Base-by-base conservation (phyloP, 768 basidiomycete genomes). In the Exidia glandulosa region DNA sequence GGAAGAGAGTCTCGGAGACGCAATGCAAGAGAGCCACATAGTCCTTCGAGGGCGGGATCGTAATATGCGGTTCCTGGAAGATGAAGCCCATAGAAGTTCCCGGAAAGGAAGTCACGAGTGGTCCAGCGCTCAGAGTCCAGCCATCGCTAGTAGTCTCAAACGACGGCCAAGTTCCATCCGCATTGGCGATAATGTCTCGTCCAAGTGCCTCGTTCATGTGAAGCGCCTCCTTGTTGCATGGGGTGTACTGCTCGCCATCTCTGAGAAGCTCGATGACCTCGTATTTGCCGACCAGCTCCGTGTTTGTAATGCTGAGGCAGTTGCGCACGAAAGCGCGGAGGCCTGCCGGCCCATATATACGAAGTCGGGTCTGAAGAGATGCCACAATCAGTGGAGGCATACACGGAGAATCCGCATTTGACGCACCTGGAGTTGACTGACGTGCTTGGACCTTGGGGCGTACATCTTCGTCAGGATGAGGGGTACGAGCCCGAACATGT, bases 31-130 rank as follows among this genome's bases (percentile, higher is more conserved):
- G 57, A 16, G 60, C 16, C 25, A 69, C 41, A 30, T 68, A 64
- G 19, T 45, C 48, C 10, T 59, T 56, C 25, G 62, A 32, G 4
- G 61, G n/a, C n/a, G n/a, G 47, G 33, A 58, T 63, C 2, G 68
- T 59, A 4, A 65, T 70, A 4, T 68, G 67, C n/a, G 74, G 65
- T 67, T 91, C 89, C 41, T 76, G 75, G 64, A 93, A 79, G 55
- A 89, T 74, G 68, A 87, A 94, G 19, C 89, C 91, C 59, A 94
- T 73, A 67, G 87, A 93, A 1, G 86, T 83, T n/a, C n/a, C n/a
- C n/a, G n/a, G n/a, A 65, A 87, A 84, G 72, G 90, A 80, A 69
- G 94, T 92, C 34, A 74, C 65, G 57, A 94, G 86, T 1, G 86
- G 86, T 0, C 86, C 88, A n/a, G 88, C 92, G 66, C 86, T 82